These are phyloP conservation scores for Sarcocystis neurona DNA, from an alignment of 169 alveolate species.

Conservation along the genomic window DNA sequence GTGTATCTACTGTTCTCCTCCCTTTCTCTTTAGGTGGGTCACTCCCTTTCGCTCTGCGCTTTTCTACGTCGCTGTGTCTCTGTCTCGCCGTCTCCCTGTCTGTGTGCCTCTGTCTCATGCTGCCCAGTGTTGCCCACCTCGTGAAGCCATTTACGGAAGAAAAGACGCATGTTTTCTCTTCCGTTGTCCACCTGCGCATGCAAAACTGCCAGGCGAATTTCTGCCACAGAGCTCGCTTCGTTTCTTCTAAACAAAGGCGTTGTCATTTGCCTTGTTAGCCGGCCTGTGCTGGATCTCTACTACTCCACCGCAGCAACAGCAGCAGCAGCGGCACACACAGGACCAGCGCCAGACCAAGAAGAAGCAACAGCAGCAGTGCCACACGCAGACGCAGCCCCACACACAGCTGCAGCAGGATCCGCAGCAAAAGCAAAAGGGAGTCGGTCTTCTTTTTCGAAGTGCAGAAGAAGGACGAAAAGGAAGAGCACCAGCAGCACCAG, in stretches of 20 bases:
- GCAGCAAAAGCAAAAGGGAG: neutral
- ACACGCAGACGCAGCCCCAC: neutral
- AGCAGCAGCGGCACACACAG: neutral
- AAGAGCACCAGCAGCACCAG: too few species aligned
- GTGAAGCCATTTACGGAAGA: too few species aligned
- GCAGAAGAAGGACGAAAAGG: neutral
- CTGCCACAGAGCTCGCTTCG: neutral
- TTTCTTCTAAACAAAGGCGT: neutral
- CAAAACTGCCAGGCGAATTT: conserved; percentile 5
- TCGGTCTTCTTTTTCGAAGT: neutral
- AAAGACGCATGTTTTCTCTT: too few species aligned
- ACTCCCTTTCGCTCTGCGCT: too few species aligned
- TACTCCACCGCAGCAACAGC: neutral
- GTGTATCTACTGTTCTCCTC: too few species aligned
- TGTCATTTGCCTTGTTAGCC: neutral
- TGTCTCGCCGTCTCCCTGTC: too few species aligned
- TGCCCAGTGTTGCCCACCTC: too few species aligned
- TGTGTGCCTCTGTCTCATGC: too few species aligned
- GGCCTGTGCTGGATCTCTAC: neutral
- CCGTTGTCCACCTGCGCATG: too few species aligned
- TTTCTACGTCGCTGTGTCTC: too few species aligned
- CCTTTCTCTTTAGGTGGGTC: too few species aligned
- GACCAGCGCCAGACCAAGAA: neutral
- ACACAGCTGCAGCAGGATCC: neutral
- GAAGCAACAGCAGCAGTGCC: neutral